Conservation (phyloP, 148 eudicot species). For the Chenopodium berlandieri region DNA sequence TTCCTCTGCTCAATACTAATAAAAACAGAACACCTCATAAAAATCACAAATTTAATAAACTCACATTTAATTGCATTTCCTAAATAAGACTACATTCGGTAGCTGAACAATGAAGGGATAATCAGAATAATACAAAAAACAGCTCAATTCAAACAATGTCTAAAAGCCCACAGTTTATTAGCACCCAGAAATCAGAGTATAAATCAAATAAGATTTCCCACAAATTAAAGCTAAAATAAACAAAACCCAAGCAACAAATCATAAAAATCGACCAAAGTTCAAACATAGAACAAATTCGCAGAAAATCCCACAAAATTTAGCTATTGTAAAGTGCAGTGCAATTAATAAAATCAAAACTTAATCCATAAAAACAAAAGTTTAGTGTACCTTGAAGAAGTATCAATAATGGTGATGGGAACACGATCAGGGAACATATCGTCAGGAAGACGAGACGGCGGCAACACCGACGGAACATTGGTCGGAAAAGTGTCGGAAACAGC, state of each 20-base stretch:
- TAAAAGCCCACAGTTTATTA: background rate
- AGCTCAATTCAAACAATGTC: background rate
- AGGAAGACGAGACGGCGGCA: conserved; percentile 87
- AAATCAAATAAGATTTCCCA: background rate
- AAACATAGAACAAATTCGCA: background rate
- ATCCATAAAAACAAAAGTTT: background rate
- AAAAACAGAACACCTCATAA: background rate
- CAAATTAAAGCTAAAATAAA: too few relatives aligned
- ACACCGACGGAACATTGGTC: conserved; percentile 52
- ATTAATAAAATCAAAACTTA: background rate
- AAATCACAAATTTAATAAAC: background rate
- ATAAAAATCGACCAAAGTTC: conserved; percentile 5
- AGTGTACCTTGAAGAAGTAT: conserved; percentile 74
- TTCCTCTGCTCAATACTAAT: conserved; percentile 63
- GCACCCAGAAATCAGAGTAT: background rate
- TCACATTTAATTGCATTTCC: background rate
- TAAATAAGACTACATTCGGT: too few relatives aligned
- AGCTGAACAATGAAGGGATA: background rate
- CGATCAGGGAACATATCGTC: conserved; percentile 79
- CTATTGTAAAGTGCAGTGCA: background rate
- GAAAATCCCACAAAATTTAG: background rate
- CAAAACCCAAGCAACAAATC: background rate
- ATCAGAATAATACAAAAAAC: background rate
- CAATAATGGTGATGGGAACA: conserved; percentile 72
- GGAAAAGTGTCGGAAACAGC: conserved; percentile 76